Evolutionary conservation across 441 rosid species (phyloP).

Genomic region (Adansonia grandidieri): DNA sequence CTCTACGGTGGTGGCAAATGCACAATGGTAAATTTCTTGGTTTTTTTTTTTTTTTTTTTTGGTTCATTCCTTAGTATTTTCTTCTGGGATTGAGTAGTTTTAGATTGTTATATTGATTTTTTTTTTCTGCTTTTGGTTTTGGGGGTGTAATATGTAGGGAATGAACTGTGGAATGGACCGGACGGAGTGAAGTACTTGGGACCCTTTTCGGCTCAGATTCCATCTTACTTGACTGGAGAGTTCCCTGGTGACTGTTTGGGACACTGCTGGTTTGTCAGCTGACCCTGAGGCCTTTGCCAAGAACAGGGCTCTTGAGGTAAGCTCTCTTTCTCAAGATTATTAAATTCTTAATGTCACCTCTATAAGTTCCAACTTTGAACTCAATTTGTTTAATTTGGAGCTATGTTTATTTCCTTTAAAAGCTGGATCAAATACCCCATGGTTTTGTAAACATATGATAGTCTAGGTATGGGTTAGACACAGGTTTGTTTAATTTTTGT

Average conservation of each 20-base stretch:
- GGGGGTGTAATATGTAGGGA: conserved; percentile 47
- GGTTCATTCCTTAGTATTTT: too few relatives aligned
- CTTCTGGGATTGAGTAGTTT: not conserved
- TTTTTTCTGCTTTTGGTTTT: not conserved
- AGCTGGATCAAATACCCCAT: not conserved
- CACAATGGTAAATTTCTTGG: conserved; percentile 57
- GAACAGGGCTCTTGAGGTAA: conserved; percentile 96
- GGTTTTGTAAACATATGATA: too few relatives aligned
- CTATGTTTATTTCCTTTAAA: conserved; percentile 3
- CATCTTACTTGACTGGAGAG: conserved; percentile 61
- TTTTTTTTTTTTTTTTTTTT: not conserved
- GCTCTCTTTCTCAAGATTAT: not conserved
- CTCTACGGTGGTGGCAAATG: conserved; percentile 57
- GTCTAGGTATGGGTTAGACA: too few relatives aligned
- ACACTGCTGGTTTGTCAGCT: conserved; percentile 92
- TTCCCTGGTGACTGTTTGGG: conserved; percentile 99
- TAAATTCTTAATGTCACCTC: not conserved
- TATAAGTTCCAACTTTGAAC: too few relatives aligned
- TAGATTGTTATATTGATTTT: not conserved
- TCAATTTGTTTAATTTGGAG: not conserved
- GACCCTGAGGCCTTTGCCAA: conserved; percentile 94
- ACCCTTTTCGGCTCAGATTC: conserved; percentile 94
- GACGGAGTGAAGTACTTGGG: conserved; percentile 94
- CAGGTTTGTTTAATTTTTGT: too few relatives aligned
- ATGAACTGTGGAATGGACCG: conserved; percentile 91